These are phyloP conservation scores for Ogataea populi-albae DNA, from an alignment of 805 yeast genomes.

Conservation along the genomic window DNA sequence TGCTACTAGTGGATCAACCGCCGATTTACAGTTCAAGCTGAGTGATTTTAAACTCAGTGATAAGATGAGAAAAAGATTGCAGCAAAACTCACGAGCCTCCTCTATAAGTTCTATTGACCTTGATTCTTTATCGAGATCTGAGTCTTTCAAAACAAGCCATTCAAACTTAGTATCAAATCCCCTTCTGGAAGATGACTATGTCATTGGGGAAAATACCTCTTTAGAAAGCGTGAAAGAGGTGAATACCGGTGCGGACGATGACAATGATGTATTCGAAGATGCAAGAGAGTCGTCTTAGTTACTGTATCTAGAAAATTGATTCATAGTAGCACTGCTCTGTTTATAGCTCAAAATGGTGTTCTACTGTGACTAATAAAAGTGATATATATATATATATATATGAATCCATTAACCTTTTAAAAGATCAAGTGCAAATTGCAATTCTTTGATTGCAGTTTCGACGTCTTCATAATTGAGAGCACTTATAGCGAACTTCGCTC, in stretches of 20 bases:
- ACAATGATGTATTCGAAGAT: conserved; percentile 22
- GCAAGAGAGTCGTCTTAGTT: conserved; percentile 20
- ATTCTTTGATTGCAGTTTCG: conserved; percentile 62
- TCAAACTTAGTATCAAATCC: conserved; percentile 15
- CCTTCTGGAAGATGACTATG: conserved; percentile 15
- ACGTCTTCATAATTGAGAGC: conserved; percentile 77
- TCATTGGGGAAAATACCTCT: too few relatives aligned
- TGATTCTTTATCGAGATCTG: conserved; percentile 22
- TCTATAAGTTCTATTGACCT: conserved; percentile 22
- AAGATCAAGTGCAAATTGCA: conserved; percentile 51
- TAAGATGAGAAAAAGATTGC: conserved; percentile 28
- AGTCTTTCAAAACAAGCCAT: conserved; percentile 20
- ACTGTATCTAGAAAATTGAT: too few relatives aligned
- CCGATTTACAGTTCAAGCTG: conserved; percentile 20
- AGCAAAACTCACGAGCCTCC: conserved; percentile 21
- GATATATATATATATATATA: conserved; percentile 1
- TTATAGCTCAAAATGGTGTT: too few relatives aligned
- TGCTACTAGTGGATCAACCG: conserved; percentile 7
- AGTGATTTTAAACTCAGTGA: conserved; percentile 31
- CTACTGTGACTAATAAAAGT: neutral
- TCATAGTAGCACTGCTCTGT: too few relatives aligned
- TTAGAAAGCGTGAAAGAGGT: conserved; percentile 4
- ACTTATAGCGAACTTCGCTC: conserved; percentile 72
- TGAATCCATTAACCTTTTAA: conserved; percentile 24
- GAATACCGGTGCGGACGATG: conserved; percentile 3